Evolutionary conservation across 306 rosid genomes (phyloP).

Genomic region (Vigna hirtella): DNA sequence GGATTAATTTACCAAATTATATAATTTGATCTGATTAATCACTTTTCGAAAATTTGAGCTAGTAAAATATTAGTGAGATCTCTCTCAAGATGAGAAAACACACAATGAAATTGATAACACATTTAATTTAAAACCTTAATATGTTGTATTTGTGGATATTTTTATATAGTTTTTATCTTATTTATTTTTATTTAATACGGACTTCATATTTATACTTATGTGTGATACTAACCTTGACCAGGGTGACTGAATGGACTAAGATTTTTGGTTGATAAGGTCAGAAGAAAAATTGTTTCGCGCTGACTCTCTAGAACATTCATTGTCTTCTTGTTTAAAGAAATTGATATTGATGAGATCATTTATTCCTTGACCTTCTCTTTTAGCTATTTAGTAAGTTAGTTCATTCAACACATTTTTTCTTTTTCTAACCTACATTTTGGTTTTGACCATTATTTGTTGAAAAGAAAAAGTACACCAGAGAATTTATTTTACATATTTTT

Average conservation of each 20-base stretch:
- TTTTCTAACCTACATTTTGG: neutral
- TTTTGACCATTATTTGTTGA: neutral
- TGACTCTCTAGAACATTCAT: constrained; percentile 6
- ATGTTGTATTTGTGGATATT: too few relatives aligned
- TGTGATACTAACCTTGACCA: neutral
- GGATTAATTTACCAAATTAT: too few relatives aligned
- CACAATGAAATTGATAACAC: too few relatives aligned
- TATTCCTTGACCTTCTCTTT: neutral
- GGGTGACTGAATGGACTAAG: neutral
- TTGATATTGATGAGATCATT: neutral
- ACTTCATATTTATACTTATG: too few relatives aligned
- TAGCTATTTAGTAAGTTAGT: neutral
- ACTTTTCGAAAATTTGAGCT: too few relatives aligned
- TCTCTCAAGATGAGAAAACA: too few relatives aligned
- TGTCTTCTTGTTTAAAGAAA: too few relatives aligned
- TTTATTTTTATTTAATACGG: too few relatives aligned
- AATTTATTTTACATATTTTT: neutral
- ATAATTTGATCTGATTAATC: too few relatives aligned
- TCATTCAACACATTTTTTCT: constrained; percentile 13
- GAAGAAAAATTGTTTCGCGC: neutral
- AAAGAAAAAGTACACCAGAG: neutral
- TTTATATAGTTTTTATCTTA: too few relatives aligned
- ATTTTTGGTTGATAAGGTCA: neutral
- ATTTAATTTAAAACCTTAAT: too few relatives aligned
- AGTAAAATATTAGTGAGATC: too few relatives aligned